A percentile compares a stretch with the other conserved stretches of the same genome.
These are phyloP conservation scores for Psilocybe azurescens DNA, from an alignment of 768 basidiomycete species.

Conservation along the genomic window DNA sequence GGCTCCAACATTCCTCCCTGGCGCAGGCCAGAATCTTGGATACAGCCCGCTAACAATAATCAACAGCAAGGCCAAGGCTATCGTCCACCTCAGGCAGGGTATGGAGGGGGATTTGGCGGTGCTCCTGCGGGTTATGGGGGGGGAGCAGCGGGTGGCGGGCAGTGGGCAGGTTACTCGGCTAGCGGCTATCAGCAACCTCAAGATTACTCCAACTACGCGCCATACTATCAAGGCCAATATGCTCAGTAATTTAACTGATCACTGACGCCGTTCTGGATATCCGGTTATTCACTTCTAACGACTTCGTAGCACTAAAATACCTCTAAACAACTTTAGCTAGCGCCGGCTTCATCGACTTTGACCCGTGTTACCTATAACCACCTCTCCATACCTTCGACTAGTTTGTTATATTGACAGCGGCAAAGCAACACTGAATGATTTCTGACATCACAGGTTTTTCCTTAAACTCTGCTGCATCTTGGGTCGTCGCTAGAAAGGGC, in stretches of 20 bases:
- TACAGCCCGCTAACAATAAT: slow-evolving; percentile 54
- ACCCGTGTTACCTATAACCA: slow-evolving; percentile 24
- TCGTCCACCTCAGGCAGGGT: slow-evolving; percentile 67
- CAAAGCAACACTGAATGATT: slow-evolving; percentile 10
- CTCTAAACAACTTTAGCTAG: slow-evolving; percentile 38
- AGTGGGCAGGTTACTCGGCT: slow-evolving; percentile 54
- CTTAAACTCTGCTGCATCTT: slow-evolving; percentile 1
- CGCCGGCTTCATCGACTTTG: slow-evolving; percentile 26
- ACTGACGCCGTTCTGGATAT: slow-evolving; percentile 26
- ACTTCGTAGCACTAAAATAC: slow-evolving; percentile 44
- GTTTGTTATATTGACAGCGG: slow-evolving; percentile 24
- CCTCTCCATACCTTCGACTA: slow-evolving; percentile 20
- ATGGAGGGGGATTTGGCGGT: not conserved
- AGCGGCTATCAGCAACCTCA: slow-evolving; percentile 58
- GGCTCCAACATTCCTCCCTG: slow-evolving; percentile 88
- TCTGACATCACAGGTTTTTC: slow-evolving; percentile 17
- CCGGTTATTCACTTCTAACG: slow-evolving; percentile 43
- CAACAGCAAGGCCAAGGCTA: slow-evolving; percentile 64
- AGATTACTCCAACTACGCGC: slow-evolving; percentile 84
- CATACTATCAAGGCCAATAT: slow-evolving; percentile 91
- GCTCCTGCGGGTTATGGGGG: slow-evolving; percentile 1
- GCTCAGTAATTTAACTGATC: slow-evolving; percentile 69
- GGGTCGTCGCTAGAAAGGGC: not conserved
- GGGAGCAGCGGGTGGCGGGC: slow-evolving; percentile 35
- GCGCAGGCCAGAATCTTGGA: slow-evolving; percentile 91